These are phyloP conservation scores for Hamiltosporidium magnivora DNA, from an alignment of 371 early-diverging fungal species.

Conservation along the genomic window DNA sequence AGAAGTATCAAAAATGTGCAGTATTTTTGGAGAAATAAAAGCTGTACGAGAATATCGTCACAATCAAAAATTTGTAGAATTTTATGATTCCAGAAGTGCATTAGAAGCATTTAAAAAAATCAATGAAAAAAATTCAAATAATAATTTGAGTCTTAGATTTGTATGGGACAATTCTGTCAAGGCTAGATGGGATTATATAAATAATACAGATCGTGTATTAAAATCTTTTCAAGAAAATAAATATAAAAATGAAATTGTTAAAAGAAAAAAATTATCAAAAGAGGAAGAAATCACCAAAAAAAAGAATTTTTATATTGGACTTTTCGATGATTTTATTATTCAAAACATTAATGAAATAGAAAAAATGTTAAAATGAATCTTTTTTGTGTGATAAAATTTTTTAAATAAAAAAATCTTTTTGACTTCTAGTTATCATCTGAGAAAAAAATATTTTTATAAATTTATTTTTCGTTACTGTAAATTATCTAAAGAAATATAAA, in stretches of 20 bases:
- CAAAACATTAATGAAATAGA: constrained; percentile 21
- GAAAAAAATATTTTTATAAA: too few relatives aligned
- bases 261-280: constrained; percentile 7
- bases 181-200: constrained; percentile 25
- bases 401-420: not conserved
- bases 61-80: constrained; percentile 46
- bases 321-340: constrained; percentile 31
- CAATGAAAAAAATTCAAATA: constrained; percentile 5
- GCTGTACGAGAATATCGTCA: constrained; percentile 33
- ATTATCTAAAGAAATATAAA: too few relatives aligned
- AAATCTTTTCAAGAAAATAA: constrained; percentile 1
- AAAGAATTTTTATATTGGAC: constrained; percentile 18
- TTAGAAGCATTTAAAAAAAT: constrained; percentile 27
- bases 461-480: too few relatives aligned
- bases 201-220: constrained; percentile 28
- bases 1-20: constrained; percentile 18
- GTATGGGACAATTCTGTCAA: constrained; percentile 41
- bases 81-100: constrained; percentile 44
- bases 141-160: constrained; percentile 10
- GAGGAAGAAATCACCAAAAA: not conserved
- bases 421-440: not conserved
- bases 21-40: constrained; percentile 38
- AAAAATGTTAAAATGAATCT: not conserved
- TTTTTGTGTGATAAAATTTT: not conserved
- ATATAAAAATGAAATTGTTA: not conserved